These are phyloP conservation scores for Thalassiosira profunda DNA, from an alignment of 108 stramenopile species.

Conservation along the genomic window DNA sequence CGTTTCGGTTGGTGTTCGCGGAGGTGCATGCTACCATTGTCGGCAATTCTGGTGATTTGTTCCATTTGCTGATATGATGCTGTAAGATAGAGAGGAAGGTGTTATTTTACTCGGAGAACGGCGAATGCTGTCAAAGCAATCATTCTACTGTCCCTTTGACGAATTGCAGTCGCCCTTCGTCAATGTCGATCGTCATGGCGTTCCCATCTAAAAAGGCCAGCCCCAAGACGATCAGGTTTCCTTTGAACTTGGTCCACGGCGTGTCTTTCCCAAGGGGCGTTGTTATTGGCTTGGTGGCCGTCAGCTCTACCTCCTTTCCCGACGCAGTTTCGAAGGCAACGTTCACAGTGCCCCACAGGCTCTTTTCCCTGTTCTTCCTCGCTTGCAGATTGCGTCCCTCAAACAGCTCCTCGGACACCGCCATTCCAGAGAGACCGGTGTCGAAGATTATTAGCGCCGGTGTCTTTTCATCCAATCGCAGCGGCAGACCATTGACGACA, in stretches of 20 bases:
- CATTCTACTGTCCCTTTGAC: too few relatives aligned
- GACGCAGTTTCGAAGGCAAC: constrained; percentile 46
- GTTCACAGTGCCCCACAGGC: constrained; percentile 56
- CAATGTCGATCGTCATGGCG: constrained; percentile 56
- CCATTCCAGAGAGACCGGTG: constrained; percentile 76
- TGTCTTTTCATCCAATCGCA: constrained; percentile 13
- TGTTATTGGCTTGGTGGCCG: constrained; percentile 53
- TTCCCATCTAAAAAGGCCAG: constrained; percentile 59
- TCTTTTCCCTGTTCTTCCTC: constrained; percentile 44
- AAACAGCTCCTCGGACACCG: constrained; percentile 55
- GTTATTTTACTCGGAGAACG: too few relatives aligned
- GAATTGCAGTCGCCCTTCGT: constrained; percentile 37
- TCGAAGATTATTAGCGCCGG: constrained; percentile 72
- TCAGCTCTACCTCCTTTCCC: constrained; percentile 18
- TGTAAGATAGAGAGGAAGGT: too few relatives aligned
- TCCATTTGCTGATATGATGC: too few relatives aligned
- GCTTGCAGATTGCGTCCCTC: constrained; percentile 56
- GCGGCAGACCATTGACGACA: constrained; percentile 45
- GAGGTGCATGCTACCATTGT: too few relatives aligned
- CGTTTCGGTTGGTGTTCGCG: too few relatives aligned
- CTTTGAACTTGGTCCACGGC: constrained; percentile 56
- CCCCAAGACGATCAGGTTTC: constrained; percentile 65
- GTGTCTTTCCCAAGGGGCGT: constrained; percentile 53
- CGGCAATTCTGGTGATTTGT: too few relatives aligned
- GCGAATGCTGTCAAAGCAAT: too few relatives aligned